A percentile compares a stretch with the other conserved stretches of the same genome.
phyloP scores from a whole-genome alignment of 2,329 filamentous ascomycete species.

The Xylariaceae sp. region DNA sequence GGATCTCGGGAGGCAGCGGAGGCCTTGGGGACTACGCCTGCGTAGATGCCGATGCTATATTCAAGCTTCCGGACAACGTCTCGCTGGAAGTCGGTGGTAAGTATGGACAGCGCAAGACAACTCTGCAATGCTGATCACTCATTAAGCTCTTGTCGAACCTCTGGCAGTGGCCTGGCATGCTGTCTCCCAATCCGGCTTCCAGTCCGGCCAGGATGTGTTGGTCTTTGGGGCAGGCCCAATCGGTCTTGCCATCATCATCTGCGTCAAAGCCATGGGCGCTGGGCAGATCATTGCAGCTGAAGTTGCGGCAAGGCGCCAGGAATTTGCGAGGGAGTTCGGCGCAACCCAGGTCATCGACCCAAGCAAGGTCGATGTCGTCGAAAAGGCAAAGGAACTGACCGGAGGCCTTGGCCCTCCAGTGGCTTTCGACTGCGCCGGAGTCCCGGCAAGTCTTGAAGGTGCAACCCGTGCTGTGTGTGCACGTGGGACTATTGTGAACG shows the following conservation, averaged over 20 bases:
- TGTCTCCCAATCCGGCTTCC: constrained; percentile 40
- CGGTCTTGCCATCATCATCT: constrained; percentile 51
- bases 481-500: constrained; percentile 52
- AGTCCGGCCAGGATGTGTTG: constrained; percentile 38
- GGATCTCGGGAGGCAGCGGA: constrained; percentile 37
- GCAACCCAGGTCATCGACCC: constrained; percentile 49
- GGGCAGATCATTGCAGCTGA: constrained; percentile 52
- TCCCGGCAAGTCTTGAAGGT: constrained; percentile 38
- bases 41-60: constrained; percentile 39
- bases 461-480: constrained; percentile 42
- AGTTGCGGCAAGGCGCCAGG: constrained; percentile 40
- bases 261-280: constrained; percentile 45
- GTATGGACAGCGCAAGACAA: constrained; percentile 1
- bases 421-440: constrained; percentile 55
- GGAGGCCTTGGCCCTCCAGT: constrained; percentile 45
- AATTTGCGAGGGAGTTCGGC: constrained; percentile 45
- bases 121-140: constrained; percentile 1
- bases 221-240: constrained; percentile 58
- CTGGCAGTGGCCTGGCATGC: constrained; percentile 59
- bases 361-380: constrained; percentile 38
- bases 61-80: constrained; percentile 43
- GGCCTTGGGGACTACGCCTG: constrained; percentile 49
- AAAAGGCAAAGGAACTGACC: constrained; percentile 37
- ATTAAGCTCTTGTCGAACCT: constrained; percentile 51
- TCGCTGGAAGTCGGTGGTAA: constrained; percentile 39